Evolutionary conservation across 2,329 filamentous ascomycete species (phyloP), one percentile per base, ranked within the genome.

Genomic region (Ophiostoma populinum): DNA sequence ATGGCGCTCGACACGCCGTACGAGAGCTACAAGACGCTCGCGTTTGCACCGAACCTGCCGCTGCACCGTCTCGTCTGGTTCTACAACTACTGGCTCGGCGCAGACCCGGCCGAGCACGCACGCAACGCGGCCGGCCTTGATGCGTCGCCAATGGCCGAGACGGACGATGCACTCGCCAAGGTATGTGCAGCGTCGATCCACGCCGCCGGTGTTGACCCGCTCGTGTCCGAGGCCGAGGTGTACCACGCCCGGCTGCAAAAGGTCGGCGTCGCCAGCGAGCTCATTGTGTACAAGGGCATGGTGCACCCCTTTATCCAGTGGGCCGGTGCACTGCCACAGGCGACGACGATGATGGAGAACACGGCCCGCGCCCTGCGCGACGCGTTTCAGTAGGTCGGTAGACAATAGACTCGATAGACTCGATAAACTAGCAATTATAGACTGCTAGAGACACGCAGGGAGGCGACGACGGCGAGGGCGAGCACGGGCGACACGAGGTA

Each of bases 401-500:
- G n/a, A 16, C 3, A 16, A 30, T 10, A 18, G n/a, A n/a, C 26
- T 17, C 15, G 7, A 31, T 7, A 37, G 18, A 15, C 46, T 46
- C 3, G 45, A 46, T 34, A 54, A 45, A 36, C 49, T 52, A 7
- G 51, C 51, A n/a, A n/a, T n/a, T n/a, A n/a, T n/a, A n/a, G n/a
- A n/a, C n/a, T n/a, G n/a, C n/a, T n/a, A n/a, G n/a, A n/a, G n/a
- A n/a, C n/a, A 15, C 41, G 48, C 21, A 57, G 38, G 21, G 49
- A 50, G 5, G 47, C 54, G 5, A 57, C 55, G 5, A 58, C 54
- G 1, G 52, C 50, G 25, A 57, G 48, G 2, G 52, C 52, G 17
- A 58, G 39, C 3, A 58, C 35, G 2, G 55, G 55, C 4, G 51
- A 55, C n/a, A 57, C 47, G 4, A 52, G 43, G 35, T 57, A 59